Evolutionary conservation across 2,329 filamentous ascomycete species (phyloP).

Genomic region (Neofusicoccum parvum): DNA sequence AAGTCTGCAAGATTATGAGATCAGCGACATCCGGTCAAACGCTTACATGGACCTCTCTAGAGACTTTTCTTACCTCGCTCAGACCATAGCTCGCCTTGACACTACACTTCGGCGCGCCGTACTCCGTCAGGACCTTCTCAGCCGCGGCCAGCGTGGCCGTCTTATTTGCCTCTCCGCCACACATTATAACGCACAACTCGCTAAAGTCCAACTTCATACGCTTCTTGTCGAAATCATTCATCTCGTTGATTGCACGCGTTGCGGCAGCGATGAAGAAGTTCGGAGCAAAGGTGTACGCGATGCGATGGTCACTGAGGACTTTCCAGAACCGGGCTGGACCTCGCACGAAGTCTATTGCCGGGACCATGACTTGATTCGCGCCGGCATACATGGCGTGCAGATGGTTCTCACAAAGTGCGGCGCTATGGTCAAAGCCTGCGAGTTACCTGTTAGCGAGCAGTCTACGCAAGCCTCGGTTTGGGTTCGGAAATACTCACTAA

Average conservation of each 20-base stretch:
- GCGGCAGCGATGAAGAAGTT: slow-evolving; percentile 43
- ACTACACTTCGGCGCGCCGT: slow-evolving; percentile 30
- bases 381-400: slow-evolving; percentile 49
- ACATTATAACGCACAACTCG: slow-evolving; percentile 38
- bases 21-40: neutral
- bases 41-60: too few relatives aligned
- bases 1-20: neutral
- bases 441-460: too few relatives aligned
- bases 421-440: slow-evolving; percentile 53
- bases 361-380: slow-evolving; percentile 51
- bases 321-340: slow-evolving; percentile 44
- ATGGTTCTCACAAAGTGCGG: slow-evolving; percentile 55
- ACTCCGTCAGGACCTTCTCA: slow-evolving; percentile 32
- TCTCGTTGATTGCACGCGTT: slow-evolving; percentile 3
- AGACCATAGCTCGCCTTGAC: slow-evolving; percentile 21
- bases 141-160: slow-evolving; percentile 35
- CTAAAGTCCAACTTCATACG: slow-evolving; percentile 7
- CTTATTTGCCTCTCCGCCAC: slow-evolving; percentile 52
- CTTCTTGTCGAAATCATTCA: neutral
- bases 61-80: slow-evolving; percentile 4
- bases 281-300: slow-evolving; percentile 50
- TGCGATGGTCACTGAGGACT: slow-evolving; percentile 44
- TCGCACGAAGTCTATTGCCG: slow-evolving; percentile 44
- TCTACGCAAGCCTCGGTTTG: neutral
- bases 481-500: slow-evolving; percentile 8